Conservation (phyloP, 2,329 filamentous ascomycete species). For the Esteya vermicola region DNA sequence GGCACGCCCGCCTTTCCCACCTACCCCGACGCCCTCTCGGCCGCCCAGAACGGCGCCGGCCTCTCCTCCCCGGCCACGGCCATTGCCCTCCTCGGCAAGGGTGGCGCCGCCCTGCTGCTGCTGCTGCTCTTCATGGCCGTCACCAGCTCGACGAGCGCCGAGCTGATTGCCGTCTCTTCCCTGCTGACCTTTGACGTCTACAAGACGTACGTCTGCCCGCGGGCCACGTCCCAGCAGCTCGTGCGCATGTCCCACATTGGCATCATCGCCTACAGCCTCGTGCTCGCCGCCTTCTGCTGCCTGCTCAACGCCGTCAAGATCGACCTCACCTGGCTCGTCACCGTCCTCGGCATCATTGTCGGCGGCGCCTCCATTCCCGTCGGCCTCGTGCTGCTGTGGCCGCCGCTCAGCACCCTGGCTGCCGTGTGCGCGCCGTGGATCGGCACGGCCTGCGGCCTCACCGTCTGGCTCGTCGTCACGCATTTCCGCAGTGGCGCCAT, state of each 20-base stretch:
- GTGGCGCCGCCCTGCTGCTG: constrained; percentile 20
- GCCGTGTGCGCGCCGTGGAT: constrained; percentile 20
- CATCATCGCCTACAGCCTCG: constrained; percentile 18
- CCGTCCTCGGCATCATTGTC: constrained; percentile 23
- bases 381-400: constrained; percentile 23
- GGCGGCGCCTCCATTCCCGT: constrained; percentile 21
- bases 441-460: constrained; percentile 17
- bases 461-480: constrained; percentile 23
- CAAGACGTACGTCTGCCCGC: constrained; percentile 21
- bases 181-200: constrained; percentile 25
- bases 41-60: constrained; percentile 18
- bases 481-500: constrained; percentile 18
- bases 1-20: constrained; percentile 14
- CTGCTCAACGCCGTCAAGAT: constrained; percentile 22
- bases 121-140: constrained; percentile 33
- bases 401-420: constrained; percentile 20
- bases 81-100: constrained; percentile 20
- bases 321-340: constrained; percentile 24
- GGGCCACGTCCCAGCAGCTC: constrained; percentile 10
- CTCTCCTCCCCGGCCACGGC: constrained; percentile 17
- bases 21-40: constrained; percentile 16
- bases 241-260: constrained; percentile 19
- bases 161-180: constrained; percentile 26
- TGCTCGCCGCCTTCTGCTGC: constrained; percentile 19
- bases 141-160: constrained; percentile 25